Base-by-base conservation (phyloP, 306 rosid genomes). In the Ochetophila trinervis region DNA sequence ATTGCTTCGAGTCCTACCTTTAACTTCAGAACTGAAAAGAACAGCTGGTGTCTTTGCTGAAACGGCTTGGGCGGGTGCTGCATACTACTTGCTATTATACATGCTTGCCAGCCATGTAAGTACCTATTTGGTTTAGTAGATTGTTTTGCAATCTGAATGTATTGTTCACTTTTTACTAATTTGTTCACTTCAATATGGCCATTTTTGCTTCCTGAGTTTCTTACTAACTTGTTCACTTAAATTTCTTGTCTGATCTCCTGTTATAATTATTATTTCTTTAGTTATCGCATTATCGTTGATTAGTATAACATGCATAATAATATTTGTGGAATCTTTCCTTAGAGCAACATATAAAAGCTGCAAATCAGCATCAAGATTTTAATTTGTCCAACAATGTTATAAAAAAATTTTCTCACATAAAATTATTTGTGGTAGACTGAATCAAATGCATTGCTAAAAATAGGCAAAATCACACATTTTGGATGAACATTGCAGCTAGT, bases 51-150 rank as follows among this genome's bases (percentile, higher is more conserved):
- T 80, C 66, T 86, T 94, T 79, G 99, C 97, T 24, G 97, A 94
- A 88, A 94, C 99, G 59, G 97, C 99, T 62, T 90, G 99, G 99
- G 97, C 96, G 27, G 99, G 99, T 71, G 99, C 99, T 71, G 99
- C 90, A 37, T 88, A 78, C 85, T 94, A 94, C 73, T 71, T 94
- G 88, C 83, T 94, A 69, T 76, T 94, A 53, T 94, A 83, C 82
- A 90, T 94, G 97, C 97, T 90, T 24, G 97, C 97, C 57, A 94
- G 99, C 74, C 99, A 94, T 83, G 99, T 93, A 74, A 93, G 97
- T 79, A 56, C 52, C 73, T 58, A 3, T 65, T 74, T 13, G 42
- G 60, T 48, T 51, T 37, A 30, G 20, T 44, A 37, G 53, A 22
- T 66, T 60, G 23, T 37, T 27, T 34, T 59, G 42, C 69, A 8